Evolutionary conservation across 2,329 filamentous ascomycete species (phyloP).

Genomic region (Claviceps pazoutovae): DNA sequence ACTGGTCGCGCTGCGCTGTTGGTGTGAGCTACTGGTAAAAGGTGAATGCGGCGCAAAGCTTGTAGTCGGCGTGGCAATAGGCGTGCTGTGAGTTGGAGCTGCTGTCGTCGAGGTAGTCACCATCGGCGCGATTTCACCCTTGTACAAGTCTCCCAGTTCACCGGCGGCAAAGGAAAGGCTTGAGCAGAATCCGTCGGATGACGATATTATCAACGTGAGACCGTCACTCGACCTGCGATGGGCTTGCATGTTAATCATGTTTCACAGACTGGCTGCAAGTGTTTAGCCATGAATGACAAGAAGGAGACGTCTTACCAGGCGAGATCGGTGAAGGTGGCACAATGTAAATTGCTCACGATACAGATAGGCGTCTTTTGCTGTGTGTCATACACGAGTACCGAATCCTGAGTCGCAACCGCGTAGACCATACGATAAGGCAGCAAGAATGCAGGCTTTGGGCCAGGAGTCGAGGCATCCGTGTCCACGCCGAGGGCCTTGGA

Average conservation of each 20-base stretch:
- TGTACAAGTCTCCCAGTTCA: slow-evolving; percentile 74
- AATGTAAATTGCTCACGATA: slow-evolving; percentile 92
- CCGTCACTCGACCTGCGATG: slow-evolving; percentile 34
- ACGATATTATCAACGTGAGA: slow-evolving; percentile 69
- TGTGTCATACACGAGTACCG: slow-evolving; percentile 88
- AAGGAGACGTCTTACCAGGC: slow-evolving; percentile 54
- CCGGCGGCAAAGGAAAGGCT: slow-evolving; percentile 70
- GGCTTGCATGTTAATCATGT: slow-evolving; percentile 14
- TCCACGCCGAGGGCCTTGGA: slow-evolving; percentile 35
- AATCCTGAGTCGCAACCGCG: slow-evolving; percentile 92
- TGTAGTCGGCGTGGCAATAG: slow-evolving; percentile 56
- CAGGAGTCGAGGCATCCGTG: slow-evolving; percentile 35
- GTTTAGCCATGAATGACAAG: background rate
- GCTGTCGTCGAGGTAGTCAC: slow-evolving; percentile 22
- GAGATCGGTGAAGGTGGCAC: slow-evolving; percentile 91
- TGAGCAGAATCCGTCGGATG: slow-evolving; percentile 95
- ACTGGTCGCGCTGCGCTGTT: slow-evolving; percentile 43
- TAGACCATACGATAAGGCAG: slow-evolving; percentile 91
- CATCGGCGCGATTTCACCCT: slow-evolving; percentile 45
- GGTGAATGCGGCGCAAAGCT: slow-evolving; percentile 48
- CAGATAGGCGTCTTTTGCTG: slow-evolving; percentile 90
- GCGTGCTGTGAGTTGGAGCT: slow-evolving; percentile 48
- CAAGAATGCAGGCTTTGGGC: slow-evolving; percentile 60
- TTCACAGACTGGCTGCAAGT: background rate
- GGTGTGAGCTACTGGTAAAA: slow-evolving; percentile 31